A percentile compares a stretch with the other conserved stretches of the same genome.
Conservation (phyloP, 116 monocot genomes). For the Cymodocea nodosa region DNA sequence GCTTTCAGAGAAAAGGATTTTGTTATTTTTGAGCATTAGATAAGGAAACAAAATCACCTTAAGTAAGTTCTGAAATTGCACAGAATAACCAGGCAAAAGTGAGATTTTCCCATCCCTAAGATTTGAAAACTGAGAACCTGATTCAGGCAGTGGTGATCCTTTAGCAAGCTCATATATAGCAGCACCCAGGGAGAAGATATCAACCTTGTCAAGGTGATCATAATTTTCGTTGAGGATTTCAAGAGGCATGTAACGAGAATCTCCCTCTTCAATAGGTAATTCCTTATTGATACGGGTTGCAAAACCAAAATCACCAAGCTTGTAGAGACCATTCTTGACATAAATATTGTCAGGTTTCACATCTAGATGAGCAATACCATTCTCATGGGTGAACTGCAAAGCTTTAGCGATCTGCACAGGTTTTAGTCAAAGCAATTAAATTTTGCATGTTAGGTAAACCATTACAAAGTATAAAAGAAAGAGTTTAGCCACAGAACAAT, state of each 20-base stretch:
- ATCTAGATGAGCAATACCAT: conserved; percentile 82
- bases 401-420: conserved; percentile 60
- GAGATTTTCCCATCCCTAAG: conserved; percentile 82
- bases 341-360: conserved; percentile 98
- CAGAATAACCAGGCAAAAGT: conserved; percentile 70
- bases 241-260: conserved; percentile 85
- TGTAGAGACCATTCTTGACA: conserved; percentile 58
- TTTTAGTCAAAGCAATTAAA: conserved; percentile 3
- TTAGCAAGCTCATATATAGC: conserved; percentile 71
- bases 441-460: too few species aligned
- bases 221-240: conserved; percentile 83
- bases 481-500: too few species aligned
- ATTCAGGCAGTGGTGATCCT: conserved; percentile 67
- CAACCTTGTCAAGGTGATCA: conserved; percentile 91
- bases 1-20: neutral
- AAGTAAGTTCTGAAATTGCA: conserved; percentile 65
- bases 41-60: conserved; percentile 30
- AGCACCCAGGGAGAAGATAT: conserved; percentile 82
- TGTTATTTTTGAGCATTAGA: neutral
- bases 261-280: conserved; percentile 83
- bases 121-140: conserved; percentile 71
- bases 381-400: conserved; percentile 63
- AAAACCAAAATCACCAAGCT: conserved; percentile 95
- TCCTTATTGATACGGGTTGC: conserved; percentile 64
- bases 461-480: too few species aligned